Conservation (phyloP, 169 alveolate species). For the Toxoplasma gondii region DNA sequence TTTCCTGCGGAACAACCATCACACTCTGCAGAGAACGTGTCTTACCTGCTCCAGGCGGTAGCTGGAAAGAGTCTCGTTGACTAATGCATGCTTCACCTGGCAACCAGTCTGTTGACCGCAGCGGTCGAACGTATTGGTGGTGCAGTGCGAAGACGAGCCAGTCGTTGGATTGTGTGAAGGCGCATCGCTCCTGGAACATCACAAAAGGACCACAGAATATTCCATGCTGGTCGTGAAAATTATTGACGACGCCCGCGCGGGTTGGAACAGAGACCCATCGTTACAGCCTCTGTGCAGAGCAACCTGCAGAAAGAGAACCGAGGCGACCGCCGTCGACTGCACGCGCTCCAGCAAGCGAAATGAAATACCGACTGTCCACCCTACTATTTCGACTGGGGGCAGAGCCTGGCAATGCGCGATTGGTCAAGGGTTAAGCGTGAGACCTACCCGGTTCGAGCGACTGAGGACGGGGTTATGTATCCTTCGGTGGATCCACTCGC, state of each 20-base stretch:
- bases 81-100: slow-evolving; percentile 64
- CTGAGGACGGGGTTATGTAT: background rate
- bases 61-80: slow-evolving; percentile 58
- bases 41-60: slow-evolving; percentile 69
- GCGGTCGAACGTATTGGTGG: slow-evolving; percentile 61
- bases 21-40: background rate
- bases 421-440: background rate
- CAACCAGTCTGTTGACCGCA: slow-evolving; percentile 64
- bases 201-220: background rate
- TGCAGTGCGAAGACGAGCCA: slow-evolving; percentile 66
- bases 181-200: slow-evolving; percentile 62
- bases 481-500: background rate
- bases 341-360: too few species aligned
- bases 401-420: too few species aligned
- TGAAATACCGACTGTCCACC: too few species aligned
- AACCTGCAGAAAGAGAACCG: background rate
- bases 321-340: background rate
- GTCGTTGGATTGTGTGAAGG: slow-evolving; percentile 63
- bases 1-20: too few species aligned
- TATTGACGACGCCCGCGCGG: background rate
- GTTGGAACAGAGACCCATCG: background rate
- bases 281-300: background rate
- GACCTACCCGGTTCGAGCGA: background rate
- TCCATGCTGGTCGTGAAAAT: background rate
- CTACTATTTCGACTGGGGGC: too few species aligned